These are phyloP conservation scores for Verticillium isaacii DNA, from an alignment of 2,329 filamentous ascomycete species.

Conservation along the genomic window DNA sequence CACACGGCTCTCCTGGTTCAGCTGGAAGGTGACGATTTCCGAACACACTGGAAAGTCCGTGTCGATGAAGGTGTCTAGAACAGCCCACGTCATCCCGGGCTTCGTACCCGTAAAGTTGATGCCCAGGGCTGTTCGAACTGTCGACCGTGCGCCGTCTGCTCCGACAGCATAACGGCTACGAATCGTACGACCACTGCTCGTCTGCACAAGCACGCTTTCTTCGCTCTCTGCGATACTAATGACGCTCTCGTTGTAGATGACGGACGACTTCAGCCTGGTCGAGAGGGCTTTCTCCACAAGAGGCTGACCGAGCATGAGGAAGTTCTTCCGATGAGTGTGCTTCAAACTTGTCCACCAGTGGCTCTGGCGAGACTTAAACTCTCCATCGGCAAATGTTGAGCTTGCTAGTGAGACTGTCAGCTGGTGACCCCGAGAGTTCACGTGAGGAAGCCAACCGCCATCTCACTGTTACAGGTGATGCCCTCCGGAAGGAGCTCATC, in stretches of 20 bases:
- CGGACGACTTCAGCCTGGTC: slow-evolving; percentile 22
- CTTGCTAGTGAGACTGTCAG: slow-evolving; percentile 28
- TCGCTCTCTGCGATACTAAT: slow-evolving; percentile 21
- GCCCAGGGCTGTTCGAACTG: slow-evolving; percentile 33
- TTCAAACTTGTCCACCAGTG: slow-evolving; percentile 42
- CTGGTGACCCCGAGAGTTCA: neutral
- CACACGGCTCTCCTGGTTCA: slow-evolving; percentile 38
- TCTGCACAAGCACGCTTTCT: slow-evolving; percentile 19
- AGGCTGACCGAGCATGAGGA: slow-evolving; percentile 45
- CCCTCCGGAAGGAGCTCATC: slow-evolving; percentile 34
- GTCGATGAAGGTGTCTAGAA: slow-evolving; percentile 43
- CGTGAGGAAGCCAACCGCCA: neutral
- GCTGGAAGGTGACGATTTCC: slow-evolving; percentile 43
- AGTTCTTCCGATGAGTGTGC: slow-evolving; percentile 40
- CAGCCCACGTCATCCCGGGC: slow-evolving; percentile 45
- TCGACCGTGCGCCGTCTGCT: slow-evolving; percentile 47
- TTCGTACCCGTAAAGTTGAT: slow-evolving; percentile 40
- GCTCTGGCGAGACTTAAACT: slow-evolving; percentile 42
- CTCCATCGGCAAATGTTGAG: slow-evolving; percentile 39
- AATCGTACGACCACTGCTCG: slow-evolving; percentile 24
- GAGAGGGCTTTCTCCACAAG: slow-evolving; percentile 35
- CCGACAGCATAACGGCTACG: slow-evolving; percentile 40
- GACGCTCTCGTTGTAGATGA: slow-evolving; percentile 34
- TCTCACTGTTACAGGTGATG: slow-evolving; percentile 44
- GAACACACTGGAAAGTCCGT: slow-evolving; percentile 39